Base-by-base conservation (phyloP, 129 eudicot genomes). In the Flaveria robusta region DNA sequence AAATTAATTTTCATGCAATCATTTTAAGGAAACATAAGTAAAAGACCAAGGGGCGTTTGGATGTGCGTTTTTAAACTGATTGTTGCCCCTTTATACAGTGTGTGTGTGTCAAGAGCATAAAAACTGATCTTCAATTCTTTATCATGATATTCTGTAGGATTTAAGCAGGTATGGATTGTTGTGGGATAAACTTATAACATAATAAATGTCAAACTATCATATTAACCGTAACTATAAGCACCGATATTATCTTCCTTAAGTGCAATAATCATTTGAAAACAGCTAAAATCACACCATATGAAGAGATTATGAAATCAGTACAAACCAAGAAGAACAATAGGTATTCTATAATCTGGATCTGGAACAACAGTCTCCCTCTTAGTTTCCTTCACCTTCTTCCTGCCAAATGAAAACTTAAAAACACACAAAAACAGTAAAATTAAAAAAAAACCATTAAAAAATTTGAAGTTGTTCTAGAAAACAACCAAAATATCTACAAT, bases 341-440 rank as follows among this genome's bases (percentile, higher is more conserved):
- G 98, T 59, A 94, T 94, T 52, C 97, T 87, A 64, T 88, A 94
- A 81, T 94, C 98, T 20, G 96, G 97, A 63, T 91, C 98, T 0
- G 97, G 98, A 72, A 94, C 78, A 14, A 88, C 73, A 26, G 96
- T 84, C 67, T 86, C 94, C 70, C 79, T 83, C 85, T 89, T 82
- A 37, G 75, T 84, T 73, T 70, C 75, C 90, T 84, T 83, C n/a
- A 82, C 81, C 85, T 84, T 88, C 84, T 84, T 85, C 49, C 89
- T 89, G 11, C 91, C 82, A 81, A 81, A 13, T 64, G 74, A 80
- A 82, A 82, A 72, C 81, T 50, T 19, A 27, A 24, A 52, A 77
- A 71, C 41, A 78, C 20, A 42, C 22, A 62, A 26, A 47, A 31
- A 14, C 66, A 34, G 29, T n/a, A 49, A 70, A 56, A 12, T 5